Conservation (phyloP, 768 basidiomycete genomes). For the Sarcodon sp. region DNA sequence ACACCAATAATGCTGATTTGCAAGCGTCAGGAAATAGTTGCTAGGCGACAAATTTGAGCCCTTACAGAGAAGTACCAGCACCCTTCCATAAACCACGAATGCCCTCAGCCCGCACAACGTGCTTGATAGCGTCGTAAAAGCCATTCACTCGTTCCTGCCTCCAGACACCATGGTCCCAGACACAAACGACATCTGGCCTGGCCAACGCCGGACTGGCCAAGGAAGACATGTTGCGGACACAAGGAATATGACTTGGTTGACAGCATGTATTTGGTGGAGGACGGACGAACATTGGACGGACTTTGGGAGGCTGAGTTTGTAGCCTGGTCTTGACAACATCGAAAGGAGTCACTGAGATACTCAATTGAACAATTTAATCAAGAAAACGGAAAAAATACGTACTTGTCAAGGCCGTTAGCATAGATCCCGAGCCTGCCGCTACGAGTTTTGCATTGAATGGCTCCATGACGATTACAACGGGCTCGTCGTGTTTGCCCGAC, state of each 20-base stretch:
- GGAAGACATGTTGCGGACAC: conserved; percentile 72
- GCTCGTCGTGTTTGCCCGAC: not conserved
- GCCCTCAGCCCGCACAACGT: conserved; percentile 76
- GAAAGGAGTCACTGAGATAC: conserved; percentile 85
- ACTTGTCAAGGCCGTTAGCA: conserved; percentile 78
- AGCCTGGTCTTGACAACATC: conserved; percentile 96
- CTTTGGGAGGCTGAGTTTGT: conserved; percentile 70
- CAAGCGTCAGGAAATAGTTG: no score
- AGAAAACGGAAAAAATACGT: conserved; percentile 11
- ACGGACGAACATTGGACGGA: conserved; percentile 35
- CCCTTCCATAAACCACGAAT: conserved; percentile 90
- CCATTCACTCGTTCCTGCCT: conserved; percentile 67
- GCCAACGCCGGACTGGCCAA: conserved; percentile 39
- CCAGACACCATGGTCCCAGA: conserved; percentile 67
- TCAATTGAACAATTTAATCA: no score
- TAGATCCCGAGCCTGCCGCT: conserved; percentile 70
- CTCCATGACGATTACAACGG: conserved; percentile 32
- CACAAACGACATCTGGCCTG: conserved; percentile 54
- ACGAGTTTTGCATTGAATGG: conserved; percentile 68
- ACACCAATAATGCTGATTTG: conserved; percentile 61
- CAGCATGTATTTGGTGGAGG: conserved; percentile 52
- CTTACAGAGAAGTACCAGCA: conserved; percentile 74
- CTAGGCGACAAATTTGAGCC: no score
- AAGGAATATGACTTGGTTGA: conserved; percentile 44
- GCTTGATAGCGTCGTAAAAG: conserved; percentile 73